Evolutionary conservation across 2,329 filamentous ascomycete genomes (phyloP).

Genomic region (Diaporthe australafricana): DNA sequence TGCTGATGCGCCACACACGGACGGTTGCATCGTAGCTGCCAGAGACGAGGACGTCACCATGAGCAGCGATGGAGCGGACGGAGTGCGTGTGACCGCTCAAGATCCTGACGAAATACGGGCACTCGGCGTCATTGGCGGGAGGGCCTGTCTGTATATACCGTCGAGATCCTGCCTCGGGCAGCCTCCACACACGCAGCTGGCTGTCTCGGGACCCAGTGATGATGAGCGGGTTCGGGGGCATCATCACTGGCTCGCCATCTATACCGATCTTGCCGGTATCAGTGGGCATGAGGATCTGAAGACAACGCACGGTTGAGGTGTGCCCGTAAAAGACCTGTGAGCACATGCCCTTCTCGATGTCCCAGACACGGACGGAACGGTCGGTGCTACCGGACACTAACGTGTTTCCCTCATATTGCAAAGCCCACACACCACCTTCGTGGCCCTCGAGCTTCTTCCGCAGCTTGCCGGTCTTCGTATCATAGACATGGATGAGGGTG

Average conservation of each 20-base stretch:
- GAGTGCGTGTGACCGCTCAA: slow-evolving; percentile 91
- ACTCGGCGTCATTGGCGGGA: slow-evolving; percentile 80
- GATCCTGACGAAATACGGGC: slow-evolving; percentile 93
- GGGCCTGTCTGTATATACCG: slow-evolving; percentile 84
- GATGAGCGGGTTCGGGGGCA: slow-evolving; percentile 94
- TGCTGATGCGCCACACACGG: slow-evolving; percentile 97
- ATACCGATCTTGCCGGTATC: slow-evolving; percentile 74
- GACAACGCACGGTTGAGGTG: slow-evolving; percentile 94
- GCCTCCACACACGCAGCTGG: slow-evolving; percentile 91
- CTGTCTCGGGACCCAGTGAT: slow-evolving; percentile 98
- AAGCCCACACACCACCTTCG: slow-evolving; percentile 96
- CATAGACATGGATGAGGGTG: slow-evolving; percentile 97
- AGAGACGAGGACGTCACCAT: slow-evolving; percentile 95
- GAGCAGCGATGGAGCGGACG: slow-evolving; percentile 93
- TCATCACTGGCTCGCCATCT: slow-evolving; percentile 83
- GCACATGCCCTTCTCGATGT: slow-evolving; percentile 92
- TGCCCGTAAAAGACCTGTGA: slow-evolving; percentile 98
- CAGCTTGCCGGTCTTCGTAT: slow-evolving; percentile 91
- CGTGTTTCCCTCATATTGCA: slow-evolving; percentile 96
- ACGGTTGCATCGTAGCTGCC: slow-evolving; percentile 97
- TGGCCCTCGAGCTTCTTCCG: slow-evolving; percentile 89
- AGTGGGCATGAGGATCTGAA: slow-evolving; percentile 92
- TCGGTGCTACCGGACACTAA: slow-evolving; percentile 97
- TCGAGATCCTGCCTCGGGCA: slow-evolving; percentile 83
- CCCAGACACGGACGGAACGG: slow-evolving; percentile 98